Conservation (phyloP, 2,329 filamentous ascomycete species). For the Zymoseptoria crescenta region DNA sequence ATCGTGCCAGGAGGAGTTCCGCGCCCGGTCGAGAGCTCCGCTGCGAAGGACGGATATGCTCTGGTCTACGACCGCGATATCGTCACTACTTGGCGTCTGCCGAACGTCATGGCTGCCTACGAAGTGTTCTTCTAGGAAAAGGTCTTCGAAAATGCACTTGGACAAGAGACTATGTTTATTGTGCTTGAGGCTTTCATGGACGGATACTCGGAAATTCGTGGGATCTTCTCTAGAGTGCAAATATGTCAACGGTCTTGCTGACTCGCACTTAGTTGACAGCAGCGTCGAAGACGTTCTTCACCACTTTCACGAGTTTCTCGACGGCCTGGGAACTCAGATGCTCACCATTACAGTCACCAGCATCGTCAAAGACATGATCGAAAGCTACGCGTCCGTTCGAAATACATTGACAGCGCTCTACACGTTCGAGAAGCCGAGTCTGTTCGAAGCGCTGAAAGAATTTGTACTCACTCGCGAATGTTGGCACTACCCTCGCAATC, state of each 20-base stretch:
- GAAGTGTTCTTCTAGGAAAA: constrained; percentile 24
- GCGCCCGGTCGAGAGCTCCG: constrained; percentile 6
- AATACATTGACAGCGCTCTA: background rate
- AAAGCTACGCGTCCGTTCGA: constrained; percentile 2
- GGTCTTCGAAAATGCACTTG: constrained; percentile 19
- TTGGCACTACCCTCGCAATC: constrained; percentile 10
- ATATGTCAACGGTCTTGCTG: background rate
- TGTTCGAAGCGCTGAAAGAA: constrained; percentile 7
- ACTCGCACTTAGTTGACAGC: background rate
- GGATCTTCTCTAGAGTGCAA: background rate
- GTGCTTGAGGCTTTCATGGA: constrained; percentile 21
- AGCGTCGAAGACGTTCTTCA: background rate
- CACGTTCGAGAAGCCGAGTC: constrained; percentile 3
- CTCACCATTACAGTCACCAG: constrained; percentile 18
- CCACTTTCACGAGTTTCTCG: constrained; percentile 9
- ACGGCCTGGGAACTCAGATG: constrained; percentile 12
- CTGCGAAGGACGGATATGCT: constrained; percentile 5
- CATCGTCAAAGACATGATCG: constrained; percentile 18
- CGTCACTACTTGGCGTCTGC: constrained; percentile 19
- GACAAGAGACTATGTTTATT: constrained; percentile 15
- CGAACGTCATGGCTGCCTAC: constrained; percentile 11
- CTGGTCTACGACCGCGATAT: constrained; percentile 22
- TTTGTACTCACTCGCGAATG: constrained; percentile 19
- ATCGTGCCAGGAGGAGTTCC: constrained; percentile 7
- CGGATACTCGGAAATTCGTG: constrained; percentile 1